phyloP scores from a whole-genome alignment of 352 stramenopile species.

The Globisporangium paddicum region DNA sequence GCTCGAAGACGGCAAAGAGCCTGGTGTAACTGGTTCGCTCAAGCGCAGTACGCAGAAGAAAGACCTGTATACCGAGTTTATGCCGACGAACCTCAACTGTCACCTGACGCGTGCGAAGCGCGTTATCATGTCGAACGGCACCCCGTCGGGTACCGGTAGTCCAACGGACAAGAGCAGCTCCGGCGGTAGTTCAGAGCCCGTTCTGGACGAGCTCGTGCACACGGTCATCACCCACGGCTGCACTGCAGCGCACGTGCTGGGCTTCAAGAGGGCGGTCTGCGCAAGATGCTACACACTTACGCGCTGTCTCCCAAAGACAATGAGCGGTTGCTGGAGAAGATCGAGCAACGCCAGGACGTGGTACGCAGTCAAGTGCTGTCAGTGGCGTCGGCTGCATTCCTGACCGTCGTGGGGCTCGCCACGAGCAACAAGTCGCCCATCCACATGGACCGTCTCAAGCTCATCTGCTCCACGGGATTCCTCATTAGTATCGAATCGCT shows the following conservation, averaged over 20 bases:
- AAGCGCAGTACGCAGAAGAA: slow-evolving; percentile 88
- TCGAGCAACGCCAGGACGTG: slow-evolving; percentile 80
- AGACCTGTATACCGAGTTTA: slow-evolving; percentile 78
- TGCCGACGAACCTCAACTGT: slow-evolving; percentile 84
- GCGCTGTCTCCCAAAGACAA: slow-evolving; percentile 38
- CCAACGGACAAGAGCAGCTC: slow-evolving; percentile 29
- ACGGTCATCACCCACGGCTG: slow-evolving; percentile 78
- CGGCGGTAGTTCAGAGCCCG: slow-evolving; percentile 1
- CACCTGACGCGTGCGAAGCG: slow-evolving; percentile 69
- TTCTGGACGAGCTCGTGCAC: slow-evolving; percentile 57
- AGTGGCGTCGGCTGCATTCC: slow-evolving; percentile 67
- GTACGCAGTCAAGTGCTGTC: slow-evolving; percentile 72
- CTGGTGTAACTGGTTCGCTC: slow-evolving; percentile 75
- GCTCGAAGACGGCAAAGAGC: slow-evolving; percentile 72
- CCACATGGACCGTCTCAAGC: slow-evolving; percentile 50
- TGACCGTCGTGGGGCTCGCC: slow-evolving; percentile 65
- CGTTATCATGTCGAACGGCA: slow-evolving; percentile 38
- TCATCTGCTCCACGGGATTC: slow-evolving; percentile 75
- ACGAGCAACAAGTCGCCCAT: slow-evolving; percentile 47
- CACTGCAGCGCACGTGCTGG: slow-evolving; percentile 68
- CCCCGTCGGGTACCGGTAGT: neutral
- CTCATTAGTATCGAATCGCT: slow-evolving; percentile 94
- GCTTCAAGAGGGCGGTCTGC: slow-evolving; percentile 80
- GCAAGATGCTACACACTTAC: slow-evolving; percentile 45
- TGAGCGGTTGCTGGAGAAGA: slow-evolving; percentile 41